Percentiles rank a stretch among this genome's conserved stretches.
Conservation (phyloP, 2,329 filamentous ascomycete genomes). For the Fusarium liriodendri region DNA sequence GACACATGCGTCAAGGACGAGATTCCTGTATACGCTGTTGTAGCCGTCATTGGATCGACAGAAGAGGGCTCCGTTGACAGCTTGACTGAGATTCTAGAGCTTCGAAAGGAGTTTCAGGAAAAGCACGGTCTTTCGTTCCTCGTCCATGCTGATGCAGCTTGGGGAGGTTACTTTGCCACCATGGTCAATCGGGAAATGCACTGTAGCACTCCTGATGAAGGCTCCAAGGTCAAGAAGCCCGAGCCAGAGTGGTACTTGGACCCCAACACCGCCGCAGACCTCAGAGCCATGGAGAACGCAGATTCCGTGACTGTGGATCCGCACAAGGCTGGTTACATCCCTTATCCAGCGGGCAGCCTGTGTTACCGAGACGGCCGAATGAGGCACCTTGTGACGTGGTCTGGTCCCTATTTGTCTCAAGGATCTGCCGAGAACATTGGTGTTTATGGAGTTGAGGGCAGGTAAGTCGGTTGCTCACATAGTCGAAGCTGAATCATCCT, state of each 20-base stretch:
- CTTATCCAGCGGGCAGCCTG: constrained; percentile 58
- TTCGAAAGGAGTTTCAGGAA: constrained; percentile 55
- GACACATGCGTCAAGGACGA: constrained; percentile 44
- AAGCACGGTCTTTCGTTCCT: constrained; percentile 56
- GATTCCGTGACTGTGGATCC: constrained; percentile 62
- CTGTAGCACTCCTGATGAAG: background rate
- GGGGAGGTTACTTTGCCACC: constrained; percentile 61
- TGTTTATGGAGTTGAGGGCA: constrained; percentile 58
- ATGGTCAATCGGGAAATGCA: constrained; percentile 53
- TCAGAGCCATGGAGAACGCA: constrained; percentile 52
- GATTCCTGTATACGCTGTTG: constrained; percentile 55
- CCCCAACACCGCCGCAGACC: constrained; percentile 52
- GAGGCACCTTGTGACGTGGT: constrained; percentile 58
- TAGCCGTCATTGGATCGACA: constrained; percentile 59
- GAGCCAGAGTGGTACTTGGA: constrained; percentile 51
- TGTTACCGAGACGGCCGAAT: constrained; percentile 58
- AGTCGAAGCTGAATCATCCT: accelerated
- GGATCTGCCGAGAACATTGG: constrained; percentile 55
- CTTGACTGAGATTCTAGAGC: constrained; percentile 50
- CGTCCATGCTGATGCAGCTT: constrained; percentile 60
- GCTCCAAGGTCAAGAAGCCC: constrained; percentile 13
- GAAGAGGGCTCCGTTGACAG: constrained; percentile 61
- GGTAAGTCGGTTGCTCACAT: constrained; percentile 35
- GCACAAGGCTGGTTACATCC: constrained; percentile 60
- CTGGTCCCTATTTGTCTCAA: constrained; percentile 52